Conservation (phyloP, 2,329 filamentous ascomycete genomes). For the Penicillium sp. region DNA sequence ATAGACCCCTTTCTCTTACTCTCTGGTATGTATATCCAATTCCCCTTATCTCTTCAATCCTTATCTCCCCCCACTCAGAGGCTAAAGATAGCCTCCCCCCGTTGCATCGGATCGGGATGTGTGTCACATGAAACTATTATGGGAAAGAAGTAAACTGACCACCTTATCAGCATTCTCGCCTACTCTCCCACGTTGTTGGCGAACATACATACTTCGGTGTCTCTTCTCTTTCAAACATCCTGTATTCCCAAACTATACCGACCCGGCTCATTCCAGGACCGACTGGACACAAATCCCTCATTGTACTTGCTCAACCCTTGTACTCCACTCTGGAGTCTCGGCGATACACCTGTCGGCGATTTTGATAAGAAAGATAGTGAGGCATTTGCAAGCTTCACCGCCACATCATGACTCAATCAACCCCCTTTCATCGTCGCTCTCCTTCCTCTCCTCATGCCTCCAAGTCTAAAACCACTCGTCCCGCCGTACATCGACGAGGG, state of each 20-base stretch:
- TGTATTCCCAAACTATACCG: not conserved
- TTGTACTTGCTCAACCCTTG: conserved; percentile 24
- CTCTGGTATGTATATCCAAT: not conserved
- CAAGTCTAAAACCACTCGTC: conserved; percentile 32
- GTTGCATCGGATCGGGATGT: not conserved
- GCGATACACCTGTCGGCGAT: not conserved
- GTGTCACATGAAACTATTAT: too few relatives aligned
- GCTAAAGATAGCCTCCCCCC: conserved; percentile 20
- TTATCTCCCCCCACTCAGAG: conserved; percentile 30
- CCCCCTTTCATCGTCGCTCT: conserved; percentile 32
- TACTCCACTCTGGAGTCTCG: conserved; percentile 28
- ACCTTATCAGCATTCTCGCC: conserved; percentile 19
- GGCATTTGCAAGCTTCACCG: conserved; percentile 34
- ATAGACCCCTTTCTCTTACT: not conserved
- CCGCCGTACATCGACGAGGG: conserved; percentile 34
- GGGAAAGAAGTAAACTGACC: not conserved
- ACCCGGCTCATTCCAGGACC: conserved; percentile 2
- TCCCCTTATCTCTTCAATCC: conserved; percentile 20
- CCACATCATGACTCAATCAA: conserved; percentile 35
- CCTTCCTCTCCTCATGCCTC: conserved; percentile 32
- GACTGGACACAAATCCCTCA: conserved; percentile 27
- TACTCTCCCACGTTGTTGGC: not conserved
- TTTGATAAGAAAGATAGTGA: conserved; percentile 25
- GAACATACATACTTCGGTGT: conserved; percentile 4
- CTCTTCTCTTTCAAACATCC: not conserved